phyloP scores from a whole-genome alignment of 495 filamentous ascomycete species.

The Pseudoneurospora amorphoporcata region DNA sequence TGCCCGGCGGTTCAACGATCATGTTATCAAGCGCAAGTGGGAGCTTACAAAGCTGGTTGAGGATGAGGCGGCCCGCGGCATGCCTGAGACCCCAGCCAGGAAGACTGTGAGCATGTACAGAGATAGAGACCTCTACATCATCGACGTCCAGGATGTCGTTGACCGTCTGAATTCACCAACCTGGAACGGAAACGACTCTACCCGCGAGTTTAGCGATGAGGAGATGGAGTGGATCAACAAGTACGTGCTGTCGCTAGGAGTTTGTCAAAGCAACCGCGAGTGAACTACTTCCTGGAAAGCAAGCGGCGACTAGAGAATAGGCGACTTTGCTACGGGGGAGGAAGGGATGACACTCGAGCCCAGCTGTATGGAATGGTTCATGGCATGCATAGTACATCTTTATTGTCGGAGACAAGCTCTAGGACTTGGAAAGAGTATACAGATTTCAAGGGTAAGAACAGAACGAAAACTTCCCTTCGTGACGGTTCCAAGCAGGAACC shows the following conservation, averaged over 20 bases:
- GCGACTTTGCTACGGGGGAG: not conserved
- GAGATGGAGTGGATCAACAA: not conserved
- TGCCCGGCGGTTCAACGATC: not conserved
- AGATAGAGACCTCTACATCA: not conserved
- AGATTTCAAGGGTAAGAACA: not conserved
- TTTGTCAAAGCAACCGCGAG: not conserved
- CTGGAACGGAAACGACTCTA: not conserved
- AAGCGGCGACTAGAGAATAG: not conserved
- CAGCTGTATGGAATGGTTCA: not conserved
- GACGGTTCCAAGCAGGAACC: not conserved
- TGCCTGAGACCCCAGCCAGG: not conserved
- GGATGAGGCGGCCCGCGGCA: not conserved
- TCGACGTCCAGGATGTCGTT: not conserved
- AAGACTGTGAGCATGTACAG: not conserved
- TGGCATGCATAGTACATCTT: not conserved
- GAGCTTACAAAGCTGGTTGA: not conserved
- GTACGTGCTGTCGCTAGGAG: not conserved
- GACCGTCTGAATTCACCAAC: not conserved
- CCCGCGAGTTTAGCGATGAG: not conserved
- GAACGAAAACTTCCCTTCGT: not conserved
- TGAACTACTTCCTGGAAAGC: not conserved
- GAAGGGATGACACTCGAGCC: not conserved
- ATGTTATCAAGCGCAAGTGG: not conserved
- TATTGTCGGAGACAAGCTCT: not conserved
- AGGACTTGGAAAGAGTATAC: not conserved